phyloP scores from a whole-genome alignment of 805 yeast genomes.

The Cyberlindnera euphorbiae region DNA sequence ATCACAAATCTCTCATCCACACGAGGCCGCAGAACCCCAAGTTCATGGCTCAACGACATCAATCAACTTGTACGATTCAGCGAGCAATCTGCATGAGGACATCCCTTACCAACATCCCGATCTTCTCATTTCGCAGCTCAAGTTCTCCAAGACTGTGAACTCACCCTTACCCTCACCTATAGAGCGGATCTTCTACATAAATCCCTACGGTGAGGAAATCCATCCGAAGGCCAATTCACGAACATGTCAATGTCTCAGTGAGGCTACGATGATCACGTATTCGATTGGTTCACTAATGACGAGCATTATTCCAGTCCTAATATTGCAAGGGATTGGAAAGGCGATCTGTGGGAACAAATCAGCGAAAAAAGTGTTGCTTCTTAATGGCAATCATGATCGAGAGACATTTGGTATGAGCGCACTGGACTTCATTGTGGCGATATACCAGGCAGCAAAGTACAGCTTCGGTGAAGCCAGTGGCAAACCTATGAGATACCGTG shows the following conservation, averaged over 20 bases:
- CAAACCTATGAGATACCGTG: slow-evolving; percentile 30
- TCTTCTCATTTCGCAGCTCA: slow-evolving; percentile 66
- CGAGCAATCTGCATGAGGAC: slow-evolving; percentile 36
- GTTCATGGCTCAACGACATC: slow-evolving; percentile 15
- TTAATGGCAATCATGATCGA: slow-evolving; percentile 74
- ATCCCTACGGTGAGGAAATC: slow-evolving; percentile 84
- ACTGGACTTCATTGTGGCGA: slow-evolving; percentile 48
- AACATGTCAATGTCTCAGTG: slow-evolving; percentile 45
- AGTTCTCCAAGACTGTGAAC: slow-evolving; percentile 55
- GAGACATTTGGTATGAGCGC: slow-evolving; percentile 73
- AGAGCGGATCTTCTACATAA: slow-evolving; percentile 67
- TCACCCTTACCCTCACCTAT: slow-evolving; percentile 73
- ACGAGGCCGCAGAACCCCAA: slow-evolving; percentile 22
- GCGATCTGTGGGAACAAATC: slow-evolving; percentile 39
- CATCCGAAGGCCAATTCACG: slow-evolving; percentile 67
- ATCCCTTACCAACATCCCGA: slow-evolving; percentile 78
- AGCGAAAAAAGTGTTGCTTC: slow-evolving; percentile 50
- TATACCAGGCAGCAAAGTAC: slow-evolving; percentile 52
- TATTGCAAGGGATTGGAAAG: slow-evolving; percentile 67
- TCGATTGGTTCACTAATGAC: slow-evolving; percentile 91
- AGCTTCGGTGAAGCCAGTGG: slow-evolving; percentile 28
- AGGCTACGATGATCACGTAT: slow-evolving; percentile 55
- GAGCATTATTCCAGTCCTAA: slow-evolving; percentile 73
- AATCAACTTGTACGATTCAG: slow-evolving; percentile 14
- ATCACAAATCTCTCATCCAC: slow-evolving; percentile 89